A percentile compares a stretch with the other conserved stretches of the same genome.
These are phyloP conservation scores for Penicillium sp. DNA, from an alignment of 2,329 filamentous ascomycete genomes.

Conservation along the genomic window DNA sequence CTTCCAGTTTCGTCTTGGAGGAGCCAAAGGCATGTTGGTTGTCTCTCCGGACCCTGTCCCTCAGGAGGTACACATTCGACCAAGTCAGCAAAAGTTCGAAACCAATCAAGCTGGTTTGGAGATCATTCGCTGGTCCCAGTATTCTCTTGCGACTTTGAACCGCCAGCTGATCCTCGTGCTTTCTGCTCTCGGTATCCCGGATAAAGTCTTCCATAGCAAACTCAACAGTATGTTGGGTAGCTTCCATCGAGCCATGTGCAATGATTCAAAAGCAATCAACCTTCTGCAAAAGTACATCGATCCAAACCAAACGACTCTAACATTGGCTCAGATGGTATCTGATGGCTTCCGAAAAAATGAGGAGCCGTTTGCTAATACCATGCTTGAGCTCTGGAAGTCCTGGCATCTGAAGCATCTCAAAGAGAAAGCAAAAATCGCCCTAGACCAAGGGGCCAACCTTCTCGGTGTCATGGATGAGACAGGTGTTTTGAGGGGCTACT, in stretches of 20 bases:
- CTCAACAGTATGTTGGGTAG: slow-evolving; percentile 66
- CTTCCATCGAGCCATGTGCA: slow-evolving; percentile 68
- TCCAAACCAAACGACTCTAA: slow-evolving; percentile 75
- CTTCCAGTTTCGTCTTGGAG: slow-evolving; percentile 88
- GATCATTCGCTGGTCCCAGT: slow-evolving; percentile 77
- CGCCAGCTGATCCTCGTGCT: slow-evolving; percentile 88
- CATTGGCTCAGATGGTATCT: slow-evolving; percentile 71
- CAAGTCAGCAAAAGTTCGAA: slow-evolving; percentile 85
- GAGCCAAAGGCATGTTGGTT: slow-evolving; percentile 84
- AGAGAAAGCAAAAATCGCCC: slow-evolving; percentile 82
- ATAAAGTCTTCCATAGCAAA: slow-evolving; percentile 65
- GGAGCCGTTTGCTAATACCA: slow-evolving; percentile 80
- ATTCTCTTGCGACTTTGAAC: slow-evolving; percentile 77
- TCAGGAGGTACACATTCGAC: slow-evolving; percentile 72
- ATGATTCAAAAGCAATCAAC: slow-evolving; percentile 62
- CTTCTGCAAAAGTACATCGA: slow-evolving; percentile 77
- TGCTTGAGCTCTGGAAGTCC: slow-evolving; percentile 80
- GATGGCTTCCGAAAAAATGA: slow-evolving; percentile 72
- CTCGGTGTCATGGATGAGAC: slow-evolving; percentile 90
- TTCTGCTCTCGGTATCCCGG: slow-evolving; percentile 70
- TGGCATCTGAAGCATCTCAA: slow-evolving; percentile 90
- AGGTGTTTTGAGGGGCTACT: slow-evolving; percentile 69
- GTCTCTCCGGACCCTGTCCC: slow-evolving; percentile 68
- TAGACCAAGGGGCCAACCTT: slow-evolving; percentile 82
- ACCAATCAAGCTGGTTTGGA: slow-evolving; percentile 72